Percentiles rank a stretch among this genome's conserved stretches.
Evolutionary conservation across 106 monocot genomes (phyloP).

Genomic region (Narthecium ossifragum): DNA sequence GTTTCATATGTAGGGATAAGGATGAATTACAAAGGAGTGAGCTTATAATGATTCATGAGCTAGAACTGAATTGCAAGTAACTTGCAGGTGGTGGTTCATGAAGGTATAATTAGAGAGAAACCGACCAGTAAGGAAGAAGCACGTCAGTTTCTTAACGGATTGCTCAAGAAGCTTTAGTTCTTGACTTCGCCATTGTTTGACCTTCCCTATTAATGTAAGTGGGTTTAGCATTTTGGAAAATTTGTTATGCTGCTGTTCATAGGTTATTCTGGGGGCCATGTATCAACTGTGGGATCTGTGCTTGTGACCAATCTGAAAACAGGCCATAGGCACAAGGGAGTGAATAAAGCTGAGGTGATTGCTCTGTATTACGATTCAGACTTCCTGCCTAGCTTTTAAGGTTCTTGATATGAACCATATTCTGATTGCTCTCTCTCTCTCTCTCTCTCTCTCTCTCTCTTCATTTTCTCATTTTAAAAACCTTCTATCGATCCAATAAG

Average conservation of each 20-base stretch:
- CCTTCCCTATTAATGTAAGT: too few relatives aligned
- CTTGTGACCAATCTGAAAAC: conserved; percentile 36
- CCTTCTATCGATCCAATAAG: too few relatives aligned
- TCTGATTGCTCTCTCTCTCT: too few relatives aligned
- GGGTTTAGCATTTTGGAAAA: too few relatives aligned
- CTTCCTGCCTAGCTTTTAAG: too few relatives aligned
- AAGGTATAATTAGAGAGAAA: conserved; percentile 37
- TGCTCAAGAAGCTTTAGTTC: not conserved
- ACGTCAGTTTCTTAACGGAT: conserved; percentile 23
- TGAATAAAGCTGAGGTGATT: conserved; percentile 68
- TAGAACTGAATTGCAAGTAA: conserved; percentile 1
- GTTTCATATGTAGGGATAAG: too few relatives aligned
- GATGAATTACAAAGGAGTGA: not conserved
- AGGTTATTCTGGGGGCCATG: conserved; percentile 34
- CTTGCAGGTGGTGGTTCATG: conserved; percentile 32
- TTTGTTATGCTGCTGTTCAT: not conserved
- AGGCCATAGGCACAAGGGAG: conserved; percentile 16
- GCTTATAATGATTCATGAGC: not conserved
- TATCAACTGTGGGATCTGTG: conserved; percentile 37
- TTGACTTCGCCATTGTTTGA: not conserved
- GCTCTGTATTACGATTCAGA: too few relatives aligned
- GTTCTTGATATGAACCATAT: too few relatives aligned
- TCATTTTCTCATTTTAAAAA: too few relatives aligned
- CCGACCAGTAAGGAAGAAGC: conserved; percentile 38
- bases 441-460: too few relatives aligned